These are phyloP conservation scores for Magnusiomyces ingens DNA, from an alignment of 1,139 yeast genomes.

Conservation along the genomic window DNA sequence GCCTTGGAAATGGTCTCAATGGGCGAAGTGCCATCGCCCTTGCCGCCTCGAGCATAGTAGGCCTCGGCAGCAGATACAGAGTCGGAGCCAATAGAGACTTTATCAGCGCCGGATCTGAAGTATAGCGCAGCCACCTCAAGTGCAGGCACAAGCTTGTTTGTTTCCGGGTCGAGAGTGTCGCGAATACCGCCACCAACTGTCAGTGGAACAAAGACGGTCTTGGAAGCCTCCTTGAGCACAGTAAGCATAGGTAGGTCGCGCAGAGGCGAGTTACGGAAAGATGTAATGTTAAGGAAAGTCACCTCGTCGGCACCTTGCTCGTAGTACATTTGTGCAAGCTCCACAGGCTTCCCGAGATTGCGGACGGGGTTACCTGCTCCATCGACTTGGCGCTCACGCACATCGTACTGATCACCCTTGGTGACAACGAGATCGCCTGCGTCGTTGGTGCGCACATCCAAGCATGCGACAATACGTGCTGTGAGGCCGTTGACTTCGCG, in stretches of 20 bases:
- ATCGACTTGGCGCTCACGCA: constrained; percentile 57
- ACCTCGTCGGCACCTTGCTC: constrained; percentile 95
- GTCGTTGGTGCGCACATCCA: constrained; percentile 94
- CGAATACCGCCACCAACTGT: constrained; percentile 98
- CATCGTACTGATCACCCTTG: constrained; percentile 97
- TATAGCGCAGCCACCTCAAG: constrained; percentile 83
- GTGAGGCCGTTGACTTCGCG: constrained; percentile 52
- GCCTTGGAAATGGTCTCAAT: constrained; percentile 87
- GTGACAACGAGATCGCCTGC: constrained; percentile 93
- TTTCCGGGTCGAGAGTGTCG: constrained; percentile 75
- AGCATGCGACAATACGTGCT: constrained; percentile 86
- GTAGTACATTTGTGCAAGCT: constrained; percentile 82
- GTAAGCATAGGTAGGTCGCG: constrained; percentile 92
- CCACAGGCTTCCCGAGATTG: constrained; percentile 93
- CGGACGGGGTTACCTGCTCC: constrained; percentile 54
- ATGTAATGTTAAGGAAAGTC: constrained; percentile 87
- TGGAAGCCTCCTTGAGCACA: constrained; percentile 74
- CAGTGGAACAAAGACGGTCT: constrained; percentile 87
- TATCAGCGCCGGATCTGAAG: constrained; percentile 95
- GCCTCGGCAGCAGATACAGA: constrained; percentile 87
- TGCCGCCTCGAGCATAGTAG: constrained; percentile 52
- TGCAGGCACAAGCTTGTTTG: constrained; percentile 68
- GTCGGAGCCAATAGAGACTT: constrained; percentile 95
- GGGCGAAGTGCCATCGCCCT: constrained; percentile 68
- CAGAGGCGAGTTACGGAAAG: constrained; percentile 88